Conservation (phyloP, 768 basidiomycete genomes). For the Termitomyces sp. region DNA sequence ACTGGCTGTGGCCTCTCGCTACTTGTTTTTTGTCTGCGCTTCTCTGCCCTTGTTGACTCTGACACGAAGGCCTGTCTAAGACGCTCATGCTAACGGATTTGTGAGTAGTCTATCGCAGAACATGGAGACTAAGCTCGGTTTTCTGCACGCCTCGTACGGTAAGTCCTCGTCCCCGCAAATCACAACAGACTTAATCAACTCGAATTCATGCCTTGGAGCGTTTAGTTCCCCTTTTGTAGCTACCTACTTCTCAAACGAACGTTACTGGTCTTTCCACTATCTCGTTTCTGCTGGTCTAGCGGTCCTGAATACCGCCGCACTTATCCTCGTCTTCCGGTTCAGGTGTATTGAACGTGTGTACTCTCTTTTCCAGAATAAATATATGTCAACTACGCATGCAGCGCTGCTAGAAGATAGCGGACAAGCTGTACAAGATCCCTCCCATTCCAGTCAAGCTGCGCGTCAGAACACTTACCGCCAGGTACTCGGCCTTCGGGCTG, state of each 20-base stretch:
- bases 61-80: slow-evolving; percentile 20
- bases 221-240: slow-evolving; percentile 55
- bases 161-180: background rate
- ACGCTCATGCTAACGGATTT: slow-evolving; percentile 50
- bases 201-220: slow-evolving; percentile 33
- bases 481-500: slow-evolving; percentile 33
- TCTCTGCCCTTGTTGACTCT: background rate
- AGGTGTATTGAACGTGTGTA: slow-evolving; percentile 23
- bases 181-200: background rate
- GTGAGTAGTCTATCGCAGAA: slow-evolving; percentile 43
- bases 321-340: slow-evolving; percentile 22
- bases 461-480: slow-evolving; percentile 36
- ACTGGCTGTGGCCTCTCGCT: slow-evolving; percentile 47
- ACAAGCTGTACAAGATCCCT: slow-evolving; percentile 21
- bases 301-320: slow-evolving; percentile 25
- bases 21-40: slow-evolving; percentile 23
- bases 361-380: background rate
- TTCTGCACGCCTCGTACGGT: slow-evolving; percentile 50
- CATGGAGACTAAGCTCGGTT: slow-evolving; percentile 42
- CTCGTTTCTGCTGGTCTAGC: slow-evolving; percentile 51
- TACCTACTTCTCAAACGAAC: slow-evolving; percentile 52
- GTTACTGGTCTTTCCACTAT: slow-evolving; percentile 60
- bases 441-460: background rate
- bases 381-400: background rate
- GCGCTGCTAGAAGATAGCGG: slow-evolving; percentile 17